Evolutionary conservation across 225 moss, liverwort and hornwort genomes (phyloP).

Genomic region (Bryoerythrophyllum caledonicum): DNA sequence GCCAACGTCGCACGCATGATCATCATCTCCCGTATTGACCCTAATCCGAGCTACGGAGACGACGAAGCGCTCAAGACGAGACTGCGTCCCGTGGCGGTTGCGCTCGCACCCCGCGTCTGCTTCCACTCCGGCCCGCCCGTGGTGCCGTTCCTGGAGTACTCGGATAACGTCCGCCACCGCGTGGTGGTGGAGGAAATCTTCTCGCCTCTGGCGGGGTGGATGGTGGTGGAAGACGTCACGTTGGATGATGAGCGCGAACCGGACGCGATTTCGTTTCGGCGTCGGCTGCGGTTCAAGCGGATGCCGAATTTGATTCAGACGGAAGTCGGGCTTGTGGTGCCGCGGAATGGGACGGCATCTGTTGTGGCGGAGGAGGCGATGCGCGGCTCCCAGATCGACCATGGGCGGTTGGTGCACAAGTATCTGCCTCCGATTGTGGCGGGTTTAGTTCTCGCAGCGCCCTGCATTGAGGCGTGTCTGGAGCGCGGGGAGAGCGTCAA

Average conservation of each 20-base stretch:
- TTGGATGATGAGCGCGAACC: conserved; percentile 18
- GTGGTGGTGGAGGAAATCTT: conserved; percentile 68
- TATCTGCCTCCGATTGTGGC: conserved; percentile 90
- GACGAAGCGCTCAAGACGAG: conserved; percentile 52
- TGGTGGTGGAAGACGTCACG: conserved; percentile 90
- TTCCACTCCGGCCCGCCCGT: conserved; percentile 51
- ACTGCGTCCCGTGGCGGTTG: conserved; percentile 53
- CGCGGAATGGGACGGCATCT: conserved; percentile 14
- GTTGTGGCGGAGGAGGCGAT: background rate
- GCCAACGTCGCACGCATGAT: conserved; percentile 73
- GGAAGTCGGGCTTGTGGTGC: conserved; percentile 61
- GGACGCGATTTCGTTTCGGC: conserved; percentile 52
- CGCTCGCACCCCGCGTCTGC: conserved; percentile 67
- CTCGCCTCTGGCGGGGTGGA: conserved; percentile 67
- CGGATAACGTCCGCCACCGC: conserved; percentile 61
- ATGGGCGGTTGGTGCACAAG: conserved; percentile 79
- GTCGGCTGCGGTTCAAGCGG: conserved; percentile 80
- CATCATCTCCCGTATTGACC: conserved; percentile 15
- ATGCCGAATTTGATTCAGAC: conserved; percentile 98
- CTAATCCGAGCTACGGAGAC: background rate
- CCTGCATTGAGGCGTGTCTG: conserved; percentile 59
- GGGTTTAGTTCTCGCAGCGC: conserved; percentile 75
- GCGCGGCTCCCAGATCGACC: conserved; percentile 60
- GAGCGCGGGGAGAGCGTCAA: conserved; percentile 38
- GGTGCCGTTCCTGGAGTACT: conserved; percentile 75